These are phyloP conservation scores for Penicillium nordicum DNA, from an alignment of 2,329 filamentous ascomycete genomes.

Conservation along the genomic window DNA sequence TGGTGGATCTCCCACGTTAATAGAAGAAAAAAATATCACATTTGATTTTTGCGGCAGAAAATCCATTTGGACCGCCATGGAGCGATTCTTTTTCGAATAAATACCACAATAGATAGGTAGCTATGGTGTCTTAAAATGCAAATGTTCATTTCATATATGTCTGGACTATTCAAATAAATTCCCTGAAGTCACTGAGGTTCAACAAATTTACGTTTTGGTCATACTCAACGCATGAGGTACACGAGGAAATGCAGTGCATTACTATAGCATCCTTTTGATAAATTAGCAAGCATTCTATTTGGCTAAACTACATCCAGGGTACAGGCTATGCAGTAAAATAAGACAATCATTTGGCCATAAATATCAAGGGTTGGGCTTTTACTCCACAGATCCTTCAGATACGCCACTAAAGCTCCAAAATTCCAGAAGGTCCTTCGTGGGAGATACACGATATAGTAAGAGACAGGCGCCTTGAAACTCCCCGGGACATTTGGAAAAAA, in stretches of 20 bases:
- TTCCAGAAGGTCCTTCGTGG: slow-evolving; percentile 16
- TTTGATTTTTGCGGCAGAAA: slow-evolving; percentile 1
- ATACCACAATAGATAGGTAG: neutral
- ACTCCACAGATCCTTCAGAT: slow-evolving; percentile 18
- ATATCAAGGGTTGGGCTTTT: slow-evolving; percentile 14
- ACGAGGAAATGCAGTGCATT: too few species aligned
- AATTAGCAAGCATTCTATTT: slow-evolving; percentile 8
- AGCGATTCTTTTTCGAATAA: neutral
- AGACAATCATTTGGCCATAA: slow-evolving; percentile 9
- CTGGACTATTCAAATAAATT: neutral
- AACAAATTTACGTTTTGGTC: neutral
- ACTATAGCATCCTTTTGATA: neutral
- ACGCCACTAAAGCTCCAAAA: slow-evolving; percentile 17
- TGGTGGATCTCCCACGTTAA: neutral
- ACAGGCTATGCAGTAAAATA: slow-evolving; percentile 6
- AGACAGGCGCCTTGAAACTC: slow-evolving; percentile 20
- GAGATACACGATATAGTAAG: slow-evolving; percentile 15
- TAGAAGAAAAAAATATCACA: neutral
- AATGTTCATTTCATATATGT: neutral
- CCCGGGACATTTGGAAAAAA: slow-evolving; percentile 9
- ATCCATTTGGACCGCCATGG: neutral
- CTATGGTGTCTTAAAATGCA: neutral
- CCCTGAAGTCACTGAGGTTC: neutral
- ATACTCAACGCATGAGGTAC: neutral
- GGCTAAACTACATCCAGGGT: slow-evolving; percentile 8